Conservation (phyloP, 768 basidiomycete genomes). For the Amanita molliuscula region DNA sequence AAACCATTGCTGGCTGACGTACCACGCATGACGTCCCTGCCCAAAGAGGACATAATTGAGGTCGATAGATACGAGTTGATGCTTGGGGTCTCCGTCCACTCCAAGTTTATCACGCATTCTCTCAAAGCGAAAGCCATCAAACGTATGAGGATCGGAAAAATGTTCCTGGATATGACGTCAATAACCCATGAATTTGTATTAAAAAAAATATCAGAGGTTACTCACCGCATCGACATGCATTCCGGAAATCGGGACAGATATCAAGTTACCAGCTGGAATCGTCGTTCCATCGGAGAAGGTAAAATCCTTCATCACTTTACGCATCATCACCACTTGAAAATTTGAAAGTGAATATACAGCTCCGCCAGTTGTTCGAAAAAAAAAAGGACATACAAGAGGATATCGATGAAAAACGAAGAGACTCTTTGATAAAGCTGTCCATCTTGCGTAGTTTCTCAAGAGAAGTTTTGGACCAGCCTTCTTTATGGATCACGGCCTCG, state of each 20-base stretch:
- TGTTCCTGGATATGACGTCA: slow-evolving; percentile 7
- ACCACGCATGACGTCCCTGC: slow-evolving; percentile 14
- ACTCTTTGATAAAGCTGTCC: slow-evolving; percentile 37
- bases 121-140: slow-evolving; percentile 33
- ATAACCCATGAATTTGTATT: neutral
- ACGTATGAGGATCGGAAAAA: slow-evolving; percentile 22
- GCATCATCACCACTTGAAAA: slow-evolving; percentile 14
- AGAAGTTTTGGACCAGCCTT: slow-evolving; percentile 27
- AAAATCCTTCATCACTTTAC: slow-evolving; percentile 25
- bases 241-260: slow-evolving; percentile 10
- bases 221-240: slow-evolving; percentile 5
- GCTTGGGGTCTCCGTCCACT: slow-evolving; percentile 16
- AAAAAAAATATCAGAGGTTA: neutral
- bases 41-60: slow-evolving; percentile 23
- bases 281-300: slow-evolving; percentile 20
- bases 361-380: neutral
- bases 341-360: neutral
- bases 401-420: slow-evolving; percentile 18
- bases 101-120: slow-evolving; percentile 15
- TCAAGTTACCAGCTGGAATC: slow-evolving; percentile 16
- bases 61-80: slow-evolving; percentile 20
- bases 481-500: slow-evolving; percentile 20
- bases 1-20: neutral
- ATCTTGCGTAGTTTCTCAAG: slow-evolving; percentile 29
- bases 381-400: slow-evolving; percentile 11